Percentiles rank a stretch among this genome's conserved stretches.
Evolutionary conservation across 148 eudicot species (phyloP).

Genomic region (Rhododendron kiyosumense): DNA sequence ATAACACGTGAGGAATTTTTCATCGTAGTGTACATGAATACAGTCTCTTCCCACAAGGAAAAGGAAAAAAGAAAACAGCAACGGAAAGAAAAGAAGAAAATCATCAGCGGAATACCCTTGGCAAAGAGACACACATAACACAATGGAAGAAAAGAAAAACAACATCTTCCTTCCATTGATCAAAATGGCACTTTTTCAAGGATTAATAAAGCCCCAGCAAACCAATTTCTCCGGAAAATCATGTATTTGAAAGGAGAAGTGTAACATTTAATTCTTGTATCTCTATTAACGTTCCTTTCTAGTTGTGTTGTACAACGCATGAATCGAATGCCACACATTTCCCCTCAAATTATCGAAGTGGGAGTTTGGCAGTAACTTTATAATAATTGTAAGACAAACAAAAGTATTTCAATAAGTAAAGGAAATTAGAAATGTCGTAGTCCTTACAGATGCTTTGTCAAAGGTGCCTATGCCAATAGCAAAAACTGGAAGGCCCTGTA

Average conservation of each 20-base stretch:
- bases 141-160: not conserved
- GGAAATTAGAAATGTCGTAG: not conserved
- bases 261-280: not conserved
- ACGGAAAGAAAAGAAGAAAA: not conserved
- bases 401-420: not conserved
- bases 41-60: not conserved
- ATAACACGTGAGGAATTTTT: not conserved
- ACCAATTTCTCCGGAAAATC: not conserved
- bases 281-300: not conserved
- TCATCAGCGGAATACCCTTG: not conserved
- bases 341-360: too few relatives aligned
- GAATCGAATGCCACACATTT: not conserved
- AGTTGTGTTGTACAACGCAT: not conserved
- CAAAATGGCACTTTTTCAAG: not conserved
- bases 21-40: not conserved
- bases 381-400: not conserved
- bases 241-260: not conserved
- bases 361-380: not conserved
- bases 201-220: not conserved
- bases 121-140: not conserved
- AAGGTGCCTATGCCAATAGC: conserved; percentile 80
- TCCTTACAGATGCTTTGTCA: conserved; percentile 89
- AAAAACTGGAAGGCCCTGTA: conserved; percentile 81
- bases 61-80: not conserved
- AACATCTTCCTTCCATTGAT: not conserved